Percentiles rank a stretch among this genome's conserved stretches.
phyloP scores from a whole-genome alignment of 805 yeast species.

The Lipomyces yamadae region DNA sequence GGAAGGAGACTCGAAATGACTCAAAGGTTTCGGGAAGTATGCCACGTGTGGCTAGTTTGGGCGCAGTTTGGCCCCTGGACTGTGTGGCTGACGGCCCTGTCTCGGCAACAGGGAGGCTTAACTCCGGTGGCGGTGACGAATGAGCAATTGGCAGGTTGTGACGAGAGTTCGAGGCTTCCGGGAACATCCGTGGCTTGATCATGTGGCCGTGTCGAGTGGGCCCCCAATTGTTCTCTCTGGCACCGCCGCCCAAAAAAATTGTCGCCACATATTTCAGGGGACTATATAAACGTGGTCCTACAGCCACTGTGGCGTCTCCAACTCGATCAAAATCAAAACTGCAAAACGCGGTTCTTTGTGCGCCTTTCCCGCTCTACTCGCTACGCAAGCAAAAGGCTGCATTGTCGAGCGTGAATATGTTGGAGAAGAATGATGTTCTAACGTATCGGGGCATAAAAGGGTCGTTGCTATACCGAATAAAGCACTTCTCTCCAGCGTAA shows the following conservation, averaged over 20 bases:
- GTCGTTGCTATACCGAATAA: constrained; percentile 31
- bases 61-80: too few relatives aligned
- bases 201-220: neutral
- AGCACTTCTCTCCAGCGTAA: constrained; percentile 41
- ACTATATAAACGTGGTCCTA: neutral
- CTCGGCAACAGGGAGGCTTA: neutral
- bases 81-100: too few relatives aligned
- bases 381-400: neutral
- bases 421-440: neutral
- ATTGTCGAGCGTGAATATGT: neutral
- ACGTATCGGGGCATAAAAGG: neutral
- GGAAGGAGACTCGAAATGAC: too few relatives aligned
- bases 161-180: too few relatives aligned
- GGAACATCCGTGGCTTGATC: neutral
- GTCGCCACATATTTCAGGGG: constrained; percentile 11
- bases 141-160: too few relatives aligned
- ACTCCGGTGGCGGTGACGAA: constrained; percentile 13
- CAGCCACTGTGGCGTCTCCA: neutral
- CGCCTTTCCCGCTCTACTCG: neutral
- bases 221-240: neutral
- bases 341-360: neutral
- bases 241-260: neutral
- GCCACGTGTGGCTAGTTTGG: too few relatives aligned
- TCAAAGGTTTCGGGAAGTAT: too few relatives aligned
- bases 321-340: neutral